Percentiles rank a stretch among this genome's conserved stretches.
Conservation (phyloP, 2,329 filamentous ascomycete species). For the Phyllosticta capitalensis region DNA sequence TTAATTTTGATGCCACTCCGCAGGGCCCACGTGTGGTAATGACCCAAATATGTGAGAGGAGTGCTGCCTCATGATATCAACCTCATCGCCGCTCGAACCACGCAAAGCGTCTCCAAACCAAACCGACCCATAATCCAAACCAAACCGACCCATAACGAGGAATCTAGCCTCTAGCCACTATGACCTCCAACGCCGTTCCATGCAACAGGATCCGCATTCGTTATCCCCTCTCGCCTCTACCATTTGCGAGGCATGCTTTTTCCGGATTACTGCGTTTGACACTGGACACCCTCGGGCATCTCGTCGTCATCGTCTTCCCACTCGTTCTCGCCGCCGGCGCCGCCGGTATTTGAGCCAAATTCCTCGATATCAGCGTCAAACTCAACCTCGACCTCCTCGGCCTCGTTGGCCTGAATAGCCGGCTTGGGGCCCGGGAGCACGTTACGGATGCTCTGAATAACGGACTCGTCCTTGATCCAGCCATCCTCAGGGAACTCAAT, state of each 20-base stretch:
- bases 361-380: constrained; percentile 75
- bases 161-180: background rate
- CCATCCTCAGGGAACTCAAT: constrained; percentile 82
- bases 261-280: constrained; percentile 54
- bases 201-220: background rate
- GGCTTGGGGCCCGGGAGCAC: constrained; percentile 55
- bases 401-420: constrained; percentile 56
- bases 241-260: background rate
- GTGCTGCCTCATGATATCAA: background rate
- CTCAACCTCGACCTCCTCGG: constrained; percentile 77
- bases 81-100: background rate
- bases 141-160: background rate
- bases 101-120: background rate
- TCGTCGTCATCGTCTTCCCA: constrained; percentile 67
- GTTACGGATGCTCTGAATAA: constrained; percentile 61
- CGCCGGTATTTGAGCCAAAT: constrained; percentile 64
- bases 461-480: constrained; percentile 63
- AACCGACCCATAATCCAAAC: background rate
- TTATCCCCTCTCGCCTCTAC: background rate
- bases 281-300: constrained; percentile 54
- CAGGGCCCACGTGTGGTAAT: background rate
- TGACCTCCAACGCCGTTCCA: constrained; percentile 8
- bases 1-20: background rate
- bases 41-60: background rate
- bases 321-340: constrained; percentile 54